Conservation (phyloP, 164 flowering plant genomes). For the Sextonia rubra region DNA sequence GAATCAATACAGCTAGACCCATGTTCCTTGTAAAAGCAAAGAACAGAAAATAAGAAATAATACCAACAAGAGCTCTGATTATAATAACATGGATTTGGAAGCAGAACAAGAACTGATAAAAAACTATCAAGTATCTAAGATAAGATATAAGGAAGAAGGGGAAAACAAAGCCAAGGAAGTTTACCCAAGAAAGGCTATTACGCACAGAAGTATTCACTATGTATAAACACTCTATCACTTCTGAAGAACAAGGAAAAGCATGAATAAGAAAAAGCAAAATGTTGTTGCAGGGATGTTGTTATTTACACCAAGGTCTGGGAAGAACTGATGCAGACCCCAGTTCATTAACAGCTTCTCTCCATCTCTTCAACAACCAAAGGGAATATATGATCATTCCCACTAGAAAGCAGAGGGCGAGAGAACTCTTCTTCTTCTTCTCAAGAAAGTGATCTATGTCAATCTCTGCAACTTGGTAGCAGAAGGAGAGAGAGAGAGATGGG, state of each 20-base stretch:
- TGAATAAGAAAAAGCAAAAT: not conserved
- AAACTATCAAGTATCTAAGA: not conserved
- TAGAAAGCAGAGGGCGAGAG: constrained; percentile 32
- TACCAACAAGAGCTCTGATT: too few species aligned
- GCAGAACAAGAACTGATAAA: not conserved
- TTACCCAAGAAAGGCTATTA: not conserved
- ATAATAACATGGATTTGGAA: not conserved
- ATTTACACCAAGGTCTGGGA: constrained; percentile 38
- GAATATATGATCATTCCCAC: constrained; percentile 42
- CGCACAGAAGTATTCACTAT: not conserved
- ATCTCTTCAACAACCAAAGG: constrained; percentile 48
- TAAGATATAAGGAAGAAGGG: not conserved
- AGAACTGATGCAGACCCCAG: constrained; percentile 9
- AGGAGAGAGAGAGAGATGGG: too few species aligned
- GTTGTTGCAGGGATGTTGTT: not conserved
- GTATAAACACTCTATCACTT: not conserved
- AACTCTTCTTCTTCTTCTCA: too few species aligned
- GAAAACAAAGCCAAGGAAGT: not conserved
- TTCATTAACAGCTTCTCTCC: constrained; percentile 29
- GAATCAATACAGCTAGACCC: too few species aligned
- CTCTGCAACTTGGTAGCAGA: too few species aligned
- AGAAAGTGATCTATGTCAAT: too few species aligned
- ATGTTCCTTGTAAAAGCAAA: too few species aligned
- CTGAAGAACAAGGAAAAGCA: not conserved
- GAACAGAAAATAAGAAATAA: too few species aligned